Evolutionary conservation across 2,329 filamentous ascomycete genomes (phyloP).

Genomic region (Penicillium sp.): DNA sequence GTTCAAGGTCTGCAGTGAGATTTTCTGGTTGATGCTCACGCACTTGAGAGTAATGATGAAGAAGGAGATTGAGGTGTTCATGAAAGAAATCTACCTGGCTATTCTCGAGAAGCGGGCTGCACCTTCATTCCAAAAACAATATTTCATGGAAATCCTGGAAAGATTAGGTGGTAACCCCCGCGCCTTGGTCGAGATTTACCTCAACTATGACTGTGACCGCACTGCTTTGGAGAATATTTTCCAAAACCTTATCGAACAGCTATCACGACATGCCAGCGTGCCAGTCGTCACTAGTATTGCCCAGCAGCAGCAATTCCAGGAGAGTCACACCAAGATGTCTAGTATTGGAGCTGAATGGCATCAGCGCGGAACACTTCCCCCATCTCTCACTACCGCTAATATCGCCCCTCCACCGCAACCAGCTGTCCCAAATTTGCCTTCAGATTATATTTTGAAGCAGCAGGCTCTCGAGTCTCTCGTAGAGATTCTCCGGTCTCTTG

Average conservation of each 20-base stretch:
- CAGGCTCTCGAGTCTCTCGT: constrained; percentile 85
- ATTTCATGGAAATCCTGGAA: constrained; percentile 82
- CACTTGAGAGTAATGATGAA: constrained; percentile 92
- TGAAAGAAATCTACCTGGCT: constrained; percentile 95
- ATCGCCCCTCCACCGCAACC: constrained; percentile 56
- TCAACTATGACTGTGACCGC: constrained; percentile 97
- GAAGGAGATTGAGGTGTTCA: constrained; percentile 96
- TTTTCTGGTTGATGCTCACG: constrained; percentile 97
- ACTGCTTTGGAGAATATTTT: constrained; percentile 95
- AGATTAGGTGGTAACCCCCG: constrained; percentile 81
- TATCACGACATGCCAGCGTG: constrained; percentile 80
- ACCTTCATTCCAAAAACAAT: constrained; percentile 85
- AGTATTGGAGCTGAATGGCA: constrained; percentile 75
- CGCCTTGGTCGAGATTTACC: constrained; percentile 88
- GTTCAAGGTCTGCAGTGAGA: constrained; percentile 94
- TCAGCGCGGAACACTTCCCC: constrained; percentile 78
- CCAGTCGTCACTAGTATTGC: constrained; percentile 71
- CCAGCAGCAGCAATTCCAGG: constrained; percentile 85
- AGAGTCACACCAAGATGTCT: constrained; percentile 64
- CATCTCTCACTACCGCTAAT: constrained; percentile 76
- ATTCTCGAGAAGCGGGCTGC: constrained; percentile 86
- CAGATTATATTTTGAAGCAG: constrained; percentile 89
- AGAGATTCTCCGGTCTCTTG: constrained; percentile 81
- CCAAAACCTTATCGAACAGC: constrained; percentile 87
- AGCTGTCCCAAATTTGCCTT: constrained; percentile 66